phyloP scores from a whole-genome alignment of 2,329 filamentous ascomycete species.

The Didymosphaeria variabile region DNA sequence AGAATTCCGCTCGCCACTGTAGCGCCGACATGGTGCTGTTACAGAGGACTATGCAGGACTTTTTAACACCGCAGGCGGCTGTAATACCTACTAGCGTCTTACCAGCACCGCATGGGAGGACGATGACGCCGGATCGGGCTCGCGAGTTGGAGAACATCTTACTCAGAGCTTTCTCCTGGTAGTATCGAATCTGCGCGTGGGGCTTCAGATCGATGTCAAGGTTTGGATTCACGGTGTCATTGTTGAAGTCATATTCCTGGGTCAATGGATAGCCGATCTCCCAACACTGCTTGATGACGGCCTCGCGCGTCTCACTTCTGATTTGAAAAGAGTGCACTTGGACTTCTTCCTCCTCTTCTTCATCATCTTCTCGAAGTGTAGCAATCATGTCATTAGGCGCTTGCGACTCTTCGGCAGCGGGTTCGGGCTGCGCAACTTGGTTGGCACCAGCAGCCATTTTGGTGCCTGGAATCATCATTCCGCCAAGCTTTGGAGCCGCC shows the following conservation, averaged over 20 bases:
- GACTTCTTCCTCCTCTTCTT: constrained; percentile 85
- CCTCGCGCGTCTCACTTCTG: constrained; percentile 79
- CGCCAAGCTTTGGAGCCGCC: constrained; percentile 84
- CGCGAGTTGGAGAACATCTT: constrained; percentile 99
- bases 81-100: constrained; percentile 99
- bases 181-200: constrained; percentile 87
- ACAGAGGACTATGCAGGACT: constrained; percentile 92
- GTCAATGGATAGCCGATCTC: constrained; percentile 86
- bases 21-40: constrained; percentile 98
- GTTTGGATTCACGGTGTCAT: constrained; percentile 87
- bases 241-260: constrained; percentile 97
- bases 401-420: constrained; percentile 31
- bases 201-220: constrained; percentile 93
- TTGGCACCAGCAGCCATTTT: constrained; percentile 89
- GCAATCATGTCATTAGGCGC: constrained; percentile 70
- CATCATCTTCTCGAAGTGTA: constrained; percentile 72
- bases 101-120: constrained; percentile 93
- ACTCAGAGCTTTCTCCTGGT: constrained; percentile 96
- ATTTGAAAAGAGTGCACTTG: constrained; percentile 96
- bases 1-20: constrained; percentile 95
- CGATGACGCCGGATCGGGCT: constrained; percentile 96
- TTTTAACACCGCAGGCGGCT: constrained; percentile 96
- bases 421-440: constrained; percentile 62
- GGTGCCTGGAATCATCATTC: constrained; percentile 91
- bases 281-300: constrained; percentile 88